Evolutionary conservation across 768 basidiomycete genomes (phyloP).

Genomic region (Kwoniella bestiolae): DNA sequence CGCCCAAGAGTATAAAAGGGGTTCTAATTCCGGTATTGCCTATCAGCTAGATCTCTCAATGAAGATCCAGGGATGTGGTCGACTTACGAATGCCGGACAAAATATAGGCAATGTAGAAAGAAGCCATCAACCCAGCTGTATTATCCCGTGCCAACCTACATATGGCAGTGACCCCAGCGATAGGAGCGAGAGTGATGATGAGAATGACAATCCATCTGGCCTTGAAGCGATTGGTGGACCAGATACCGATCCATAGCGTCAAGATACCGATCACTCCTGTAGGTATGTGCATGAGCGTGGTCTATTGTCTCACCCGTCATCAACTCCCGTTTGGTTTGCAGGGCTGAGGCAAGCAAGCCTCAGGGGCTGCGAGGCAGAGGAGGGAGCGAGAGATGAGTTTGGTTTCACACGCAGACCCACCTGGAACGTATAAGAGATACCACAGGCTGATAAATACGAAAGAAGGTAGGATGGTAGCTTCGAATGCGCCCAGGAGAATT

Average conservation of each 20-base stretch:
- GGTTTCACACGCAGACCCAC: background rate
- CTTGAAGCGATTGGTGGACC: conserved; percentile 48
- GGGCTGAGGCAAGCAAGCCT: too few relatives aligned
- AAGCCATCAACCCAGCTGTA: conserved; percentile 26
- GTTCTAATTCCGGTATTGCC: background rate
- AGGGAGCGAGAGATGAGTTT: background rate
- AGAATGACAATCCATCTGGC: conserved; percentile 39
- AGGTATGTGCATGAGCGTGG: conserved; percentile 51
- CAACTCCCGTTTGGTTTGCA: too few relatives aligned
- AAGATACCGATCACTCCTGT: conserved; percentile 47
- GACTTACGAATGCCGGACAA: conserved; percentile 32
- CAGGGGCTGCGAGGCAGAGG: background rate
- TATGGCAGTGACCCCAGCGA: conserved; percentile 28
- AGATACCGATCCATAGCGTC: conserved; percentile 38
- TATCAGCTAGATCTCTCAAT: background rate
- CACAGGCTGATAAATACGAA: conserved; percentile 15
- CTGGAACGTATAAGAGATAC: conserved; percentile 16
- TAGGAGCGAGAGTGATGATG: conserved; percentile 16
- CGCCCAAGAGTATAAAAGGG: conserved; percentile 38
- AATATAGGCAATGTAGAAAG: conserved; percentile 40
- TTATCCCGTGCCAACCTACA: conserved; percentile 23
- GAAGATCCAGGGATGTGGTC: background rate
- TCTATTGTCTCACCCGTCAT: background rate
- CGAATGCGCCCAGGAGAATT: conserved; percentile 56
- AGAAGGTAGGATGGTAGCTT: conserved; percentile 47